A percentile compares a stretch with the other conserved stretches of the same genome.
Conservation (phyloP, 371 early-diverging fungal species). For the Mucor racemosus region DNA sequence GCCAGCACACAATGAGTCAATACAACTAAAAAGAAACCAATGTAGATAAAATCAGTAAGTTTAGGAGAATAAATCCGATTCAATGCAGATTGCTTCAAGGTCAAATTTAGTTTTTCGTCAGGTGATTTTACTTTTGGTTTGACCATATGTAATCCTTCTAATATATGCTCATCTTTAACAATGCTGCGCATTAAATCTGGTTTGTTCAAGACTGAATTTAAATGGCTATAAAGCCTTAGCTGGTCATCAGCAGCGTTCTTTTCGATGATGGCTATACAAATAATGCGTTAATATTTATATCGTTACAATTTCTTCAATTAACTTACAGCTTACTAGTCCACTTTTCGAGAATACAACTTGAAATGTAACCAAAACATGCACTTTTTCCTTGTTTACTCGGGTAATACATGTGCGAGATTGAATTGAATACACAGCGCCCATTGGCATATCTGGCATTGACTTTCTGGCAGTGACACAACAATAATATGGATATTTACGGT, state of each 20-base stretch:
- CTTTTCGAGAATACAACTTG: constrained; percentile 67
- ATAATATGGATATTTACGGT: constrained; percentile 57
- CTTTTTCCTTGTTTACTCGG: constrained; percentile 60
- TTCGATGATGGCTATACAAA: constrained; percentile 30
- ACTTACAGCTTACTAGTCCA: constrained; percentile 67
- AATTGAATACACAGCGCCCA: constrained; percentile 74
- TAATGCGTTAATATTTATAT: neutral
- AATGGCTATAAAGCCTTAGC: constrained; percentile 17
- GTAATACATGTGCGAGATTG: constrained; percentile 79
- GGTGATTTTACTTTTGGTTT: neutral
- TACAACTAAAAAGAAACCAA: constrained; percentile 14
- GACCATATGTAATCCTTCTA: constrained; percentile 11
- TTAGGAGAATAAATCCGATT: neutral
- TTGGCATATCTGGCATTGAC: constrained; percentile 80
- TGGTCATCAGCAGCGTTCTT: constrained; percentile 34
- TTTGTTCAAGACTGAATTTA: constrained; percentile 18
- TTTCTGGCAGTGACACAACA: constrained; percentile 60
- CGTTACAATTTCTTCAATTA: neutral
- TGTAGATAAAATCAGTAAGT: constrained; percentile 3
- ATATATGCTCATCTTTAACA: constrained; percentile 10
- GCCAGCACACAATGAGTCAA: constrained; percentile 25
- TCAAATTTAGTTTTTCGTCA: neutral
- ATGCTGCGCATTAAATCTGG: constrained; percentile 18
- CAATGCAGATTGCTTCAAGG: neutral
- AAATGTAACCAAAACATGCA: constrained; percentile 65